Evolutionary conservation across 1,284 basidiomycete genomes (phyloP), one percentile per base, ranked within the genome.

Genomic region (Puccinia novopanici): DNA sequence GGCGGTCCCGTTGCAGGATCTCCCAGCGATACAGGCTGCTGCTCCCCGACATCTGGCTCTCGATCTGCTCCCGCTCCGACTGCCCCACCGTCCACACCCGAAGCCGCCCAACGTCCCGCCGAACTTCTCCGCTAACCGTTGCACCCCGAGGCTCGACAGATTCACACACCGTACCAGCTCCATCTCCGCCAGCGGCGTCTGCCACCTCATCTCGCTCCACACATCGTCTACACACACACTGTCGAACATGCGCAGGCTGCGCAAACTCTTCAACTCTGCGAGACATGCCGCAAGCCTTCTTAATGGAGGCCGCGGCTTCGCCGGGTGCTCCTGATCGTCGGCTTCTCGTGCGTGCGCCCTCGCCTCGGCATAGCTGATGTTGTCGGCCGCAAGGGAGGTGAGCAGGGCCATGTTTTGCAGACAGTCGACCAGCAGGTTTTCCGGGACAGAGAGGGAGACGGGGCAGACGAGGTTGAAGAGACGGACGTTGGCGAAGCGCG

Each of bases 191-290:
- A 71, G 37, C 13, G 27, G 8, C 2, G 68, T 40, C 50, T 54
- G 48, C 68, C 68, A 71, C 22, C 5, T 0, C 0, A 37, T 52
- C 15, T 71, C 48, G 37, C 68, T 55, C 68, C 68, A 71, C 22
- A 37, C 5, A 55, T 71, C 4, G 34, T 71, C 68, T 22, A 71
- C 68, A 54, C 68, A 71, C 24, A 45, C 0, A 5, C 48, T 37
- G 42, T 71, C 50, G 37, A 54, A 71, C 68, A 71, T 71, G 9
- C n/a, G 24, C 6, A 71, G 52, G 24, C 27, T 71, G 34, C 37
- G 54, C 50, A 71, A 40, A 24, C 27, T 17, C 52, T 54, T 71
- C 17, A 71, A 54, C 8, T 52, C 24, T 54, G 68, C 52, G n/a
- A 71, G 68, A 17, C 37, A 71, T 17, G 37, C 68, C 1, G 27